Evolutionary conservation across 2,329 filamentous ascomycete genomes (phyloP).

Genomic region (Fusarium compactum): DNA sequence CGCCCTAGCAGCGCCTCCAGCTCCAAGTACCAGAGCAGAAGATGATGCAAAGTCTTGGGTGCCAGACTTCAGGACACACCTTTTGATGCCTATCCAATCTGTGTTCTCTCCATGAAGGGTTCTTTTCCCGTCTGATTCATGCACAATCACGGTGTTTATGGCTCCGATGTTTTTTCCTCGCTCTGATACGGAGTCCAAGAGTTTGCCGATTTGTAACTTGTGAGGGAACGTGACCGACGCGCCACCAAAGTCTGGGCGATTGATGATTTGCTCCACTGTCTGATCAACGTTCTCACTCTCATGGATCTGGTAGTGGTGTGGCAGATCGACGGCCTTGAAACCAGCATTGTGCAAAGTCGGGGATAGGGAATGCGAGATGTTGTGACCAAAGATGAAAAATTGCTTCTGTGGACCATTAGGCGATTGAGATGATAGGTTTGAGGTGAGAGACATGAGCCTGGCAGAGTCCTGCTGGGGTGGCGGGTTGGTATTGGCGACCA

Average conservation of each 20-base stretch:
- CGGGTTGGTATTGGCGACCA: neutral
- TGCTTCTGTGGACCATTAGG: neutral
- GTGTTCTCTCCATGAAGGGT: constrained; percentile 6
- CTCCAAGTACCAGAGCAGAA: neutral
- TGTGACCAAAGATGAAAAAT: constrained; percentile 18
- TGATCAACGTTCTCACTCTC: constrained; percentile 15
- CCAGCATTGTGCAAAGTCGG: constrained; percentile 6
- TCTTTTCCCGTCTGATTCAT: neutral
- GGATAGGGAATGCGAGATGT: constrained; percentile 12
- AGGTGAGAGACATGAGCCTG: fast-evolving
- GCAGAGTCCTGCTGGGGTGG: fast-evolving
- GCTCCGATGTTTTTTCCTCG: constrained; percentile 1
- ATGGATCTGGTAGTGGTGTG: constrained; percentile 13
- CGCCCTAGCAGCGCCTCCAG: constrained; percentile 9
- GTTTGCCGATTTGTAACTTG: constrained; percentile 11
- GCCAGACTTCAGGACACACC: neutral
- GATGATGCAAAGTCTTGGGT: neutral
- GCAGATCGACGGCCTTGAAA: neutral
- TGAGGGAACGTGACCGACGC: constrained; percentile 17
- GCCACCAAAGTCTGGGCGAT: neutral
- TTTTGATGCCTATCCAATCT: constrained; percentile 11
- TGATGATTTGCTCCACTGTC: neutral
- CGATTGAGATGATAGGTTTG: fast-evolving
- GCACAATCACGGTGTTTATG: constrained; percentile 2
- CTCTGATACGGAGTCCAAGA: neutral